Conservation (phyloP, 75 land plant species). For the Gnetum montanum region DNA sequence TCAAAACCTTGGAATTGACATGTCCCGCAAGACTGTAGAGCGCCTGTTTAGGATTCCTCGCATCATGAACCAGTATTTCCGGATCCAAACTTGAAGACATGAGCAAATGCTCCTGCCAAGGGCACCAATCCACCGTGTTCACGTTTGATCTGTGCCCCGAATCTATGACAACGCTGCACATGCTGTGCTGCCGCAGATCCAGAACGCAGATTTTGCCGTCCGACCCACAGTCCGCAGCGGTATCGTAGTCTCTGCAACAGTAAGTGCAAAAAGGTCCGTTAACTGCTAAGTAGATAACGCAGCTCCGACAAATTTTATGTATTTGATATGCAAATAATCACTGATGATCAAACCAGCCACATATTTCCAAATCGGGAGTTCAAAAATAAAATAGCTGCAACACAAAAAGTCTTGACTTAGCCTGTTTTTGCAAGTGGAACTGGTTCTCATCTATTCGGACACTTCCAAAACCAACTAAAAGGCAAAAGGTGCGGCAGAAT, state of each 20-base stretch:
- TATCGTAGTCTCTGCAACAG: slow-evolving; percentile 14
- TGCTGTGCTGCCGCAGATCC: slow-evolving; percentile 14
- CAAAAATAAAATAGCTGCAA: too few relatives aligned
- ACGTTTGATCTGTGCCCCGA: slow-evolving; percentile 11
- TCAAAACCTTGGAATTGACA: slow-evolving; percentile 4
- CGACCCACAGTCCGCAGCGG: slow-evolving; percentile 34
- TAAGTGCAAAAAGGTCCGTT: too few relatives aligned
- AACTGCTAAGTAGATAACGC: too few relatives aligned
- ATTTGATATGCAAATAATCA: too few relatives aligned
- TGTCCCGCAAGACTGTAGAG: slow-evolving; percentile 30
- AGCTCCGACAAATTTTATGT: too few relatives aligned
- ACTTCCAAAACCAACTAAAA: too few relatives aligned
- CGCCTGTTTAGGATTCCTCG: slow-evolving; percentile 11
- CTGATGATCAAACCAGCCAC: background rate
- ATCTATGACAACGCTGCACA: slow-evolving; percentile 21
- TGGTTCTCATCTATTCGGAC: too few relatives aligned
- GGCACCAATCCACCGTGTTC: slow-evolving; percentile 33
- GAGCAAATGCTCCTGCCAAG: slow-evolving; percentile 15
- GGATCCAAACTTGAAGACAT: slow-evolving; percentile 38
- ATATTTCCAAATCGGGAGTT: too few relatives aligned
- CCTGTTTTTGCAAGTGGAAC: too few relatives aligned
- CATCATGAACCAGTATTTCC: slow-evolving; percentile 19
- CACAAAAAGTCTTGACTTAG: too few relatives aligned
- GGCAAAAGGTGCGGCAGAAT: too few relatives aligned
- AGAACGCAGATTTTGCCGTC: slow-evolving; percentile 33